phyloP scores from a whole-genome alignment of 768 basidiomycete species.

The Naematelia encephala region DNA sequence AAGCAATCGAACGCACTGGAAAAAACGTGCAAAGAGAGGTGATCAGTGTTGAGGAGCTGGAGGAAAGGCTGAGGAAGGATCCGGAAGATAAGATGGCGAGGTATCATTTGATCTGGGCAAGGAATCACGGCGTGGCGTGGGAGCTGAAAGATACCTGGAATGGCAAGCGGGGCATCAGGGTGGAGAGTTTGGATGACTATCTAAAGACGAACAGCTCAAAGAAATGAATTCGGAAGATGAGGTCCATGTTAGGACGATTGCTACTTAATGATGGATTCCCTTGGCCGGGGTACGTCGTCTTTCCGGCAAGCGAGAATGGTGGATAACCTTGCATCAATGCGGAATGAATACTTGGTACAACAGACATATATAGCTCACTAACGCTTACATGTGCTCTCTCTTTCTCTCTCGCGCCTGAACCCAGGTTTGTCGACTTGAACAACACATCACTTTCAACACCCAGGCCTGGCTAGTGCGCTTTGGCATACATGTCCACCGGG shows the following conservation, averaged over 20 bases:
- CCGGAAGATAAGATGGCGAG: slow-evolving; percentile 6
- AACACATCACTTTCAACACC: background rate
- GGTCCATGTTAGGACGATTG: no score
- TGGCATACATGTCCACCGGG: slow-evolving; percentile 39
- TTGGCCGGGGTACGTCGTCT: no score
- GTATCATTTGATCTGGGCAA: slow-evolving; percentile 16
- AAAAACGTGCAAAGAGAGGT: background rate
- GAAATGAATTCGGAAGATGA: no score
- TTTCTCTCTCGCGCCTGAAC: background rate
- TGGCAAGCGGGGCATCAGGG: slow-evolving; percentile 11
- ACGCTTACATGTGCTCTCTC: background rate
- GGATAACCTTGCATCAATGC: background rate
- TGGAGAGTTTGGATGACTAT: slow-evolving; percentile 9
- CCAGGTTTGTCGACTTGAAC: background rate
- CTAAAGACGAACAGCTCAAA: background rate
- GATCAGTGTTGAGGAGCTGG: slow-evolving; percentile 4
- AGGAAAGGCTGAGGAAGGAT: background rate
- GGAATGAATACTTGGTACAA: background rate
- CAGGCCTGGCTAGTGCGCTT: background rate
- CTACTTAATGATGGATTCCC: no score
- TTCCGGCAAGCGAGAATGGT: background rate
- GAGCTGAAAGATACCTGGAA: slow-evolving; percentile 10
- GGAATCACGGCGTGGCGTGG: slow-evolving; percentile 11
- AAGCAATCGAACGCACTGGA: background rate
- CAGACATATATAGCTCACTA: background rate